A percentile compares a stretch with the other conserved stretches of the same genome.
phyloP scores from a whole-genome alignment of 1,139 yeast genomes.

The Saccharomyces hybrid region DNA sequence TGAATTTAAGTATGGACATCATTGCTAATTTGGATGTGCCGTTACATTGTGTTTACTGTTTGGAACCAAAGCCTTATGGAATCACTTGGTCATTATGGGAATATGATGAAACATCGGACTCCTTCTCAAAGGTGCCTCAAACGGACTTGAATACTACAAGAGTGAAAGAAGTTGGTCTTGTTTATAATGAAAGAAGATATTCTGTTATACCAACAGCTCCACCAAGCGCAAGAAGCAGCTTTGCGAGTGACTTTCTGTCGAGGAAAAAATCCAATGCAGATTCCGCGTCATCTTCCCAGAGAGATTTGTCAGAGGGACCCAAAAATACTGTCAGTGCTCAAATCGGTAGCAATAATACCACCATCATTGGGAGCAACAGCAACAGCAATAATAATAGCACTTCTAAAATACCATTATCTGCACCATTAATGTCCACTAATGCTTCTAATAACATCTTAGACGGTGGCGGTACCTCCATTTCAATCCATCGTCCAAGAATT shows the following conservation, averaged over 20 bases:
- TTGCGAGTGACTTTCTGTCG: slow-evolving; percentile 17
- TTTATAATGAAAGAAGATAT: slow-evolving; percentile 57
- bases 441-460: slow-evolving; percentile 5
- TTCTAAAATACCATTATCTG: not conserved
- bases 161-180: slow-evolving; percentile 58
- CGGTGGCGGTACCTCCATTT: slow-evolving; percentile 14
- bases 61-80: slow-evolving; percentile 92
- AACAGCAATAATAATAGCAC: not conserved
- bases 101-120: slow-evolving; percentile 68
- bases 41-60: slow-evolving; percentile 76
- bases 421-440: not conserved
- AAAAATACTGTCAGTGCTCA: not conserved
- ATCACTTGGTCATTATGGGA: slow-evolving; percentile 87
- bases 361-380: not conserved
- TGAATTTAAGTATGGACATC: slow-evolving; percentile 74
- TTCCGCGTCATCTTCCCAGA: slow-evolving; percentile 7
- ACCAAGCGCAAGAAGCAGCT: slow-evolving; percentile 20
- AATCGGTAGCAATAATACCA: not conserved
- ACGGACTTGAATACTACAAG: slow-evolving; percentile 45
- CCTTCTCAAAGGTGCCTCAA: slow-evolving; percentile 70
- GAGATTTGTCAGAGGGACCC: not conserved
- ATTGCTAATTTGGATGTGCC: slow-evolving; percentile 92
- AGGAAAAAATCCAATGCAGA: slow-evolving; percentile 14
- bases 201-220: slow-evolving; percentile 74
- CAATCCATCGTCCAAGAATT: slow-evolving; percentile 10